A percentile compares a stretch with the other conserved stretches of the same genome.
Conservation (phyloP, 1,284 basidiomycete species). For the Phenoliferia sp. region DNA sequence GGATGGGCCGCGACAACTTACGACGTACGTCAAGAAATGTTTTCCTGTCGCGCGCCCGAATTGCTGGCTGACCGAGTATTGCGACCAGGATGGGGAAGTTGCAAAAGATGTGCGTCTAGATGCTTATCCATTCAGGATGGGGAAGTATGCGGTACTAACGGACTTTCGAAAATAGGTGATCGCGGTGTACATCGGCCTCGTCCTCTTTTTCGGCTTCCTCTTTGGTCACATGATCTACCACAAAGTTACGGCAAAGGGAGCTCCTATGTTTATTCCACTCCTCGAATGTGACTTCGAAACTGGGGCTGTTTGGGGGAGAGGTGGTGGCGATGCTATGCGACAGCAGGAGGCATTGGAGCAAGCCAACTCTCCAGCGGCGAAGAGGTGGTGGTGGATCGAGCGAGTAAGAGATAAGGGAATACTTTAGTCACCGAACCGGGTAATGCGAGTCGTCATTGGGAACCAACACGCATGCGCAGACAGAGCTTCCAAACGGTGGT, state of each 20-base stretch:
- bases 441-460: too few species aligned
- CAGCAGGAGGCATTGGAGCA: slow-evolving; percentile 5
- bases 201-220: slow-evolving; percentile 12
- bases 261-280: slow-evolving; percentile 9
- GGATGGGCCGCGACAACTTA: slow-evolving; percentile 10
- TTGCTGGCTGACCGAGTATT: background rate
- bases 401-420: background rate
- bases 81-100: background rate
- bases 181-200: slow-evolving; percentile 13
- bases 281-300: slow-evolving; percentile 15
- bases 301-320: slow-evolving; percentile 13
- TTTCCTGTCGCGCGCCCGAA: too few species aligned
- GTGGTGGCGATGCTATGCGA: slow-evolving; percentile 4
- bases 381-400: background rate
- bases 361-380: background rate
- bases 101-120: slow-evolving; percentile 6
- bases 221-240: slow-evolving; percentile 17
- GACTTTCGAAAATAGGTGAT: slow-evolving; percentile 6
- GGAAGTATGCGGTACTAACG: too few species aligned
- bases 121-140: too few species aligned
- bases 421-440: too few species aligned
- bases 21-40: background rate
- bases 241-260: background rate
- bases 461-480: too few species aligned
- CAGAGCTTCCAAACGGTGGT: too few species aligned